These are phyloP conservation scores for Pseudocercospora musae DNA, from an alignment of 2,329 filamentous ascomycete genomes.

Conservation along the genomic window DNA sequence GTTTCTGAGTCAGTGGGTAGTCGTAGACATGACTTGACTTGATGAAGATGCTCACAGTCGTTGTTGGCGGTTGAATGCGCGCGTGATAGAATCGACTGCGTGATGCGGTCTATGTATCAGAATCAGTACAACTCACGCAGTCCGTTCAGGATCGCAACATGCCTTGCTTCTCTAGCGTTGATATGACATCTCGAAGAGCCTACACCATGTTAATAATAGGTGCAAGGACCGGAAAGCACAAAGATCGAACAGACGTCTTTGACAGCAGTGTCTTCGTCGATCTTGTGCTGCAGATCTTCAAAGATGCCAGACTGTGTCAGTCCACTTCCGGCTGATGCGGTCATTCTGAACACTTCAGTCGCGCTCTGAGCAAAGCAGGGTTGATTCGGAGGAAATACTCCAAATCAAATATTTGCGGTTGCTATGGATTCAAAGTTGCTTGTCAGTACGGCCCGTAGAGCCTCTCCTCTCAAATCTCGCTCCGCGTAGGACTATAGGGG, in stretches of 20 bases:
- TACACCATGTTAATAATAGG: conserved; percentile 29
- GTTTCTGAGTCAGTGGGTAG: background rate
- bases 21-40: background rate
- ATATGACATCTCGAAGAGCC: conserved; percentile 75
- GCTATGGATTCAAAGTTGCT: no score
- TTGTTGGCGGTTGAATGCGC: conserved; percentile 80
- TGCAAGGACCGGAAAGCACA: background rate
- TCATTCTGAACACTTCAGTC: background rate
- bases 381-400: no score
- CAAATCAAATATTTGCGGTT: no score
- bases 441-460: no score
- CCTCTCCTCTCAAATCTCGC: no score
- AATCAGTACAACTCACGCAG: background rate
- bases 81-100: conserved; percentile 78
- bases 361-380: background rate
- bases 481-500: no score
- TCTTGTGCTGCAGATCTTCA: conserved; percentile 78
- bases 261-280: conserved; percentile 73
- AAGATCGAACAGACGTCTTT: conserved; percentile 5
- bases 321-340: conserved; percentile 31
- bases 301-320: conserved; percentile 59
- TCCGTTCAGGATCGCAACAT: background rate
- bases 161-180: conserved; percentile 66
- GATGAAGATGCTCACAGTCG: conserved; percentile 50
- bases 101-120: conserved; percentile 58